Percentiles rank a stretch among this genome's conserved stretches.
These are phyloP conservation scores for Phalaenopsis equestris DNA, from an alignment of 106 monocot genomes.

Conservation along the genomic window DNA sequence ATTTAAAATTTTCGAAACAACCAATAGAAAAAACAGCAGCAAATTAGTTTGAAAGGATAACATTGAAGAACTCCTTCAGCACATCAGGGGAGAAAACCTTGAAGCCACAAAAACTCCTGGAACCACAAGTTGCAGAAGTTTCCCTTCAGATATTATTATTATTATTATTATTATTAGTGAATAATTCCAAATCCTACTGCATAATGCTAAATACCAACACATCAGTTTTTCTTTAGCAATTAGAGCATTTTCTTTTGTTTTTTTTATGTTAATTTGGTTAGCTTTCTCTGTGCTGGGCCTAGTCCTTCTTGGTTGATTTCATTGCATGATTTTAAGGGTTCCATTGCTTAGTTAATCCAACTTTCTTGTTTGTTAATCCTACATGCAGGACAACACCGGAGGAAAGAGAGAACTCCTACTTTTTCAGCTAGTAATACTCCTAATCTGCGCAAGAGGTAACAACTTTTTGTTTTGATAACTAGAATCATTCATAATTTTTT, in stretches of 20 bases:
- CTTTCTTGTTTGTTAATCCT: not conserved
- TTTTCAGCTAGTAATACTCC: not conserved
- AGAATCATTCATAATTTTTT: not conserved
- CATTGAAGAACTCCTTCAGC: no score
- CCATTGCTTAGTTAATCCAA: not conserved
- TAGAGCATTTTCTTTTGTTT: not conserved
- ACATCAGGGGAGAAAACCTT: no score
- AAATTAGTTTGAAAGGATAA: no score
- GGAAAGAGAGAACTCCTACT: not conserved
- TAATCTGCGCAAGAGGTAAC: conserved; percentile 2
- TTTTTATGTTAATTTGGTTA: not conserved
- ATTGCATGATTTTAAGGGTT: not conserved
- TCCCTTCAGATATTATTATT: no score
- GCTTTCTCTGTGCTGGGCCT: not conserved
- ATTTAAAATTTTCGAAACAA: no score
- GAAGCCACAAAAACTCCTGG: no score
- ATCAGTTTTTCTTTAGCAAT: not conserved
- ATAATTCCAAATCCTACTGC: no score
- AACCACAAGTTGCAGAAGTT: no score
- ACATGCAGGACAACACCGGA: not conserved
- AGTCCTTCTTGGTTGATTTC: not conserved
- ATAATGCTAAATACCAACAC: no score
- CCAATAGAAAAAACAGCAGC: no score
- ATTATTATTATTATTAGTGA: no score
- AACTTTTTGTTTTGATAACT: not conserved